These are phyloP conservation scores for Boletus vermiculosoides DNA, from an alignment of 768 basidiomycete genomes.

Conservation along the genomic window DNA sequence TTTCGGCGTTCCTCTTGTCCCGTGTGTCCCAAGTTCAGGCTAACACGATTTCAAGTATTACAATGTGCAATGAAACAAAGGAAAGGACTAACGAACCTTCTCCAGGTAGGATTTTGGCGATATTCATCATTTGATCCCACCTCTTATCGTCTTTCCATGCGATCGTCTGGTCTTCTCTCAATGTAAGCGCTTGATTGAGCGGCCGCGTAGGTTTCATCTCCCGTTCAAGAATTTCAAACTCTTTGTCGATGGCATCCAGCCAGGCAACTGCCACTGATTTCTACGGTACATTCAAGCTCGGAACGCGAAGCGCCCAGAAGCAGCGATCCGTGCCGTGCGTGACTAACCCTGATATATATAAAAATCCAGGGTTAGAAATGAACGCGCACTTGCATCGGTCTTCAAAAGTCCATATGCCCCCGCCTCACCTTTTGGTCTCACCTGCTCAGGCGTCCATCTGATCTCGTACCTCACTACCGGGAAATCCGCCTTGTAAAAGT, in stretches of 20 bases:
- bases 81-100: conserved; percentile 11
- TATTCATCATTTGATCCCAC: conserved; percentile 51
- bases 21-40: not conserved
- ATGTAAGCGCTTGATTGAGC: conserved; percentile 44
- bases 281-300: conserved; percentile 48
- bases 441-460: conserved; percentile 64
- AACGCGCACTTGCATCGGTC: not conserved
- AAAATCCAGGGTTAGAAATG: not conserved
- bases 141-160: conserved; percentile 53
- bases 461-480: conserved; percentile 70
- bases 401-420: not conserved
- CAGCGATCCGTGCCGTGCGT: conserved; percentile 67
- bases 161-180: conserved; percentile 51
- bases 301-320: conserved; percentile 59
- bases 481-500: conserved; percentile 54
- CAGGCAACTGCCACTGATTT: conserved; percentile 50
- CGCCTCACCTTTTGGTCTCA: conserved; percentile 49
- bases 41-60: not conserved
- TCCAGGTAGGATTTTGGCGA: conserved; percentile 32
- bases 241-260: conserved; percentile 50
- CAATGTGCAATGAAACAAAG: not conserved
- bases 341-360: conserved; percentile 58
- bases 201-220: conserved; percentile 31
- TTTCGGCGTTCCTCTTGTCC: not conserved
- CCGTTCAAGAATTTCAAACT: conserved; percentile 41